Base-by-base conservation (phyloP, 768 basidiomycete species). In the Macrolepiota albuminosa region DNA sequence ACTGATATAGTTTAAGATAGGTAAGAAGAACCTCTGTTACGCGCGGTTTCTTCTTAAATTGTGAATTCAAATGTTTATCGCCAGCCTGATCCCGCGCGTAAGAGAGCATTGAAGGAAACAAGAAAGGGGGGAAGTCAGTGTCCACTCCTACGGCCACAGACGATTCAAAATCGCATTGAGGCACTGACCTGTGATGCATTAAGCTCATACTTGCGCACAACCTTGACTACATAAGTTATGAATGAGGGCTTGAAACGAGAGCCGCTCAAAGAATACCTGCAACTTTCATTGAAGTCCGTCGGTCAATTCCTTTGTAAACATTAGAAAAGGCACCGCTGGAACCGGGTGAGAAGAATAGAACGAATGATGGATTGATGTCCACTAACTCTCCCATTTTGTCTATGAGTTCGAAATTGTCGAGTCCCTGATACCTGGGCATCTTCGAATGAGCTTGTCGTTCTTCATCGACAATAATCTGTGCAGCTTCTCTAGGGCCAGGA, bases 1-100 rank as follows among this genome's bases (percentile, higher is more conserved):
- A 49, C 58, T 63, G 46, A 61, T 37, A 37, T 47, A 54, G 50
- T 40, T 59, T 51, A 63, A 67, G 51, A 64, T 48, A 60, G 61
- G 63, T 66, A 63, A 61, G 54, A 71, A 70, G 76, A 71, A 97
- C 95, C 95, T 97, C 95, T 82, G 93, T 96, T 72, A 89, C 90
- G 81, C 94, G 91, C 81, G 95, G 93, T 80, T 90, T 93, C 80
- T 94, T 94, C 82, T 95, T 95, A 81, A 96, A 95, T 72, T 91
- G 86, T 62, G 87, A 81, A 74, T 94, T 95, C 72, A 98, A 80
- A 76, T 96, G 93, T 75, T 91, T 96, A 72, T 95, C 89, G 70
- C 91, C 91, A 68, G 87, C 88, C 93, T 96, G 73, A 62, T 60
- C 37, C 72, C 72, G 74, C 75, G 75, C 72, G 72, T 65, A 72